Percentiles rank a stretch among this genome's conserved stretches.
Conservation (phyloP, 768 basidiomycete species). For the Lactarius deliciosus region DNA sequence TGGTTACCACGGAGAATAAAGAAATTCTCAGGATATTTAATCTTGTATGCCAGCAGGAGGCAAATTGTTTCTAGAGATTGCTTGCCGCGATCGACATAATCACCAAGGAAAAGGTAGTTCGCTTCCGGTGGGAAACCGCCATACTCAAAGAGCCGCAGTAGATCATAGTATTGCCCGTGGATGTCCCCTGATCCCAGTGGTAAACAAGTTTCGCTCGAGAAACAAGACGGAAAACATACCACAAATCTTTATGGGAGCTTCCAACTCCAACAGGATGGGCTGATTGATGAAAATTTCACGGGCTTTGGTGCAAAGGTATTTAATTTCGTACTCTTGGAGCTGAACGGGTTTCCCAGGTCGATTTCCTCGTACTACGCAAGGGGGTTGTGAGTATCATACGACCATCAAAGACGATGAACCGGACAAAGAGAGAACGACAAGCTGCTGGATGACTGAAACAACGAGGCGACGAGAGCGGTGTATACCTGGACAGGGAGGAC, state of each 20-base stretch:
- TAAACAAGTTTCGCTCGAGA: neutral
- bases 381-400: slow-evolving; percentile 2
- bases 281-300: slow-evolving; percentile 99
- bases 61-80: slow-evolving; percentile 99
- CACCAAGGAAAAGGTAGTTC: slow-evolving; percentile 99
- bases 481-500: neutral
- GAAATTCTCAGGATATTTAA: slow-evolving; percentile 99
- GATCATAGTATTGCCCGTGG: slow-evolving; percentile 99
- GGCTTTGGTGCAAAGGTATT: slow-evolving; percentile 97
- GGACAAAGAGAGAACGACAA: slow-evolving; percentile 1
- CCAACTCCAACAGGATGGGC: slow-evolving; percentile 94
- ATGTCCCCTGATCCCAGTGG: slow-evolving; percentile 73
- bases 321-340: slow-evolving; percentile 98
- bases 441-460: neutral
- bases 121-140: slow-evolving; percentile 99
- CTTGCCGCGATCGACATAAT: slow-evolving; percentile 99
- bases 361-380: slow-evolving; percentile 84
- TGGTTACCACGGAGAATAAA: slow-evolving; percentile 99
- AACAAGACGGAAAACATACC: slow-evolving; percentile 54
- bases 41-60: slow-evolving; percentile 98
- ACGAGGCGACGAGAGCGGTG: neutral
- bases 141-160: slow-evolving; percentile 96
- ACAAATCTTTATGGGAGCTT: slow-evolving; percentile 99
- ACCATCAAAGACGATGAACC: slow-evolving; percentile 3
- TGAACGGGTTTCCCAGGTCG: slow-evolving; percentile 98